Percentiles rank a stretch among this genome's conserved stretches.
These are phyloP conservation scores for Zygosaccharomyces lentus DNA, from an alignment of 805 yeast species.

Conservation along the genomic window DNA sequence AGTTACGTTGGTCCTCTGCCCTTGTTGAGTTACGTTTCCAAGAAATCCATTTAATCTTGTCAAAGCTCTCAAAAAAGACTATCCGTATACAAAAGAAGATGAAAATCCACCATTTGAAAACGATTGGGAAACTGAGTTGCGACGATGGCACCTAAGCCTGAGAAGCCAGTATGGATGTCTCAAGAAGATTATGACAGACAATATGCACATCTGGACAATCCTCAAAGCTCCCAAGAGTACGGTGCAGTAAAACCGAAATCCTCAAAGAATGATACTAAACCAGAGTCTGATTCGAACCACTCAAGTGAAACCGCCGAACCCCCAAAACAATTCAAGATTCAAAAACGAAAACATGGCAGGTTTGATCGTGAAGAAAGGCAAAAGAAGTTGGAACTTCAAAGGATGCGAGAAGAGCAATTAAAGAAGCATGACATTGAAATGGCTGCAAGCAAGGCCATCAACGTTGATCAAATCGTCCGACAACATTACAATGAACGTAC, in stretches of 20 bases:
- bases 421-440: conserved; percentile 35
- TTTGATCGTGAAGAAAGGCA: conserved; percentile 33
- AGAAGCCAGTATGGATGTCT: conserved; percentile 38
- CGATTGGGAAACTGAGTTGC: not conserved
- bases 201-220: conserved; percentile 21
- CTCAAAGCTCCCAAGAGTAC: conserved; percentile 9
- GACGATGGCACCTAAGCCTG: conserved; percentile 26
- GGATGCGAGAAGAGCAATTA: conserved; percentile 33
- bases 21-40: not conserved
- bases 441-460: conserved; percentile 37
- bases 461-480: conserved; percentile 65
- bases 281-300: conserved; percentile 8
- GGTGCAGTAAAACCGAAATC: conserved; percentile 8
- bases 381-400: conserved; percentile 32
- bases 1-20: not conserved
- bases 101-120: not conserved
- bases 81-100: not conserved
- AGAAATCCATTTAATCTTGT: not conserved
- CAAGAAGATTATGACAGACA: conserved; percentile 36
- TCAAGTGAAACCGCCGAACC: conserved; percentile 5
- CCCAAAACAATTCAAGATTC: conserved; percentile 18
- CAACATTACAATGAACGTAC: conserved; percentile 85
- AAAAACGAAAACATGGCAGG: conserved; percentile 30
- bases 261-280: conserved; percentile 20
- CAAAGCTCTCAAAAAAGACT: too few species aligned